Percentiles rank a stretch among this genome's conserved stretches.
These are phyloP conservation scores for Pythium phragmitis DNA, from an alignment of 352 stramenopile species.

Conservation along the genomic window DNA sequence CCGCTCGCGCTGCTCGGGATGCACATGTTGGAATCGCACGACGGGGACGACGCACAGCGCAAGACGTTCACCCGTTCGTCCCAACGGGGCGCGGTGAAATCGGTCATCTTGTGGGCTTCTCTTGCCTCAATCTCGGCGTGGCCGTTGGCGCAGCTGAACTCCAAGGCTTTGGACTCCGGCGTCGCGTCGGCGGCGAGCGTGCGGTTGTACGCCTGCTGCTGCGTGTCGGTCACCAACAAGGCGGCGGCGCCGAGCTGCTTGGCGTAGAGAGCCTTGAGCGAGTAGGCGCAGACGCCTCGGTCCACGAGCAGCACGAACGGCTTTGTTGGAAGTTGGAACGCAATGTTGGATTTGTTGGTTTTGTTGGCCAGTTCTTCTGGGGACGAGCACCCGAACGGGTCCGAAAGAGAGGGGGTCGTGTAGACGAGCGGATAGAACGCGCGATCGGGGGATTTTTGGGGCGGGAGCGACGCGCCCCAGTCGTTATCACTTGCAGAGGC, in stretches of 20 bases:
- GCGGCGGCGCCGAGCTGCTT: constrained; percentile 62
- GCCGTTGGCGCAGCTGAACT: constrained; percentile 62
- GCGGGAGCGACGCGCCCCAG: constrained; percentile 54
- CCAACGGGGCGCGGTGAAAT: constrained; percentile 35
- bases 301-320: constrained; percentile 74
- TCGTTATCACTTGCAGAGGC: constrained; percentile 42
- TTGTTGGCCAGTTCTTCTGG: constrained; percentile 32
- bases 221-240: constrained; percentile 76
- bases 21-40: constrained; percentile 61
- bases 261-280: constrained; percentile 70
- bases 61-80: constrained; percentile 37
- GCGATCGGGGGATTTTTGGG: constrained; percentile 42
- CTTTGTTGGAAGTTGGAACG: constrained; percentile 26
- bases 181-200: constrained; percentile 32
- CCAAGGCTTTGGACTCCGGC: constrained; percentile 39
- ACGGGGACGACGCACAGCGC: constrained; percentile 37
- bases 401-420: constrained; percentile 36
- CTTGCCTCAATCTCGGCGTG: constrained; percentile 27
- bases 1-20: constrained; percentile 46
- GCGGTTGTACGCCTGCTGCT: constrained; percentile 69
- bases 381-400: constrained; percentile 56
- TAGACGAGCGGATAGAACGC: constrained; percentile 57
- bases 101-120: constrained; percentile 25
- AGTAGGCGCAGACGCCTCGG: constrained; percentile 71
- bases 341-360: constrained; percentile 12